Percentiles rank a stretch among this genome's conserved stretches.
Evolutionary conservation across 345 rosid genomes (phyloP).

Genomic region (Corchorus capsularis): DNA sequence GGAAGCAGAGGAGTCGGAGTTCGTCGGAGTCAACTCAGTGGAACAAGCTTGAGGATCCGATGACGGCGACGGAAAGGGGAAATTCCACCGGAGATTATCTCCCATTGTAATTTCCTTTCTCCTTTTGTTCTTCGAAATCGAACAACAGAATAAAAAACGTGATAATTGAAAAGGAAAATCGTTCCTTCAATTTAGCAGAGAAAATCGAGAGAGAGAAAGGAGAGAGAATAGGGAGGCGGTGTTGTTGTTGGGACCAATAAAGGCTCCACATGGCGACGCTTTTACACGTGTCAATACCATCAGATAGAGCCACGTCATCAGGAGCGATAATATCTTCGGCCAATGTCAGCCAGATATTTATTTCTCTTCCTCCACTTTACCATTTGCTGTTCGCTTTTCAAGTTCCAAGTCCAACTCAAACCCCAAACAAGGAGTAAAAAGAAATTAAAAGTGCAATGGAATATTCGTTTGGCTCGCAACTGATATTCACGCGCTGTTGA

Average conservation of each 20-base stretch:
- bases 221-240: constrained; percentile 4
- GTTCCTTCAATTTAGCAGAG: constrained; percentile 22
- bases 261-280: constrained; percentile 63
- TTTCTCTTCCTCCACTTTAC: not conserved
- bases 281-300: constrained; percentile 49
- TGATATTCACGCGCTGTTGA: not conserved
- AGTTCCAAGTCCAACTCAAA: not conserved
- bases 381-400: not conserved
- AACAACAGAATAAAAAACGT: not conserved
- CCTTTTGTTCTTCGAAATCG: not conserved
- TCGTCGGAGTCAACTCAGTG: constrained; percentile 35
- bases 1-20: constrained; percentile 49
- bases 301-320: constrained; percentile 42
- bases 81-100: constrained; percentile 27
- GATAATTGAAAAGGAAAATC: constrained; percentile 12
- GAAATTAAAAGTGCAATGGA: not conserved
- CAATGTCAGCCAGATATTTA: constrained; percentile 48
- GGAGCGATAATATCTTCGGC: constrained; percentile 44
- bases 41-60: constrained; percentile 38
- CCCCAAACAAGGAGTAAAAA: not conserved
- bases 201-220: constrained; percentile 5
- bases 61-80: constrained; percentile 23
- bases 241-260: constrained; percentile 25
- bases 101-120: not conserved
- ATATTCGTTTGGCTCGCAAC: not conserved